Evolutionary conservation across 169 alveolate species (phyloP).

Genomic region (Cystoisospora suis): DNA sequence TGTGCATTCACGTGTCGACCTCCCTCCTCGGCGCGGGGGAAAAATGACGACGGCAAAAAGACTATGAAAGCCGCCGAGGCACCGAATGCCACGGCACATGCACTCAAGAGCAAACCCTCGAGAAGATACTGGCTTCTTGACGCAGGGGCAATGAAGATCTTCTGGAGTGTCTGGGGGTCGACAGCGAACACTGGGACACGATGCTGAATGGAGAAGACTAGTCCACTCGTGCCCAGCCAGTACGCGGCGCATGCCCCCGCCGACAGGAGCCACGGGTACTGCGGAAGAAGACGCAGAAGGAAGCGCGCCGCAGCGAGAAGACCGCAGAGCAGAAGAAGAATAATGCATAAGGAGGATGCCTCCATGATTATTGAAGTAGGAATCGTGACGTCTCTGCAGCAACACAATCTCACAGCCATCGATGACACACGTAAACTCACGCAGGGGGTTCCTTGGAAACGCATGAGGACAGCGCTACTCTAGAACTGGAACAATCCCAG

Average conservation of each 20-base stretch:
- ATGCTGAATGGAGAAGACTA: not conserved
- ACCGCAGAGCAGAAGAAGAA: not conserved
- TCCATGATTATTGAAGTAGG: constrained; percentile 7
- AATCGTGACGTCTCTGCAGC: not conserved
- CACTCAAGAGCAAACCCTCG: constrained; percentile 16
- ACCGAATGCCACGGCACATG: not conserved
- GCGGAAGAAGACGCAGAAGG: not conserved
- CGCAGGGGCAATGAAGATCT: not conserved
- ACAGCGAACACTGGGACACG: constrained; percentile 30
- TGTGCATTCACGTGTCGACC: too few relatives aligned
- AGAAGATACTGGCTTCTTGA: not conserved
- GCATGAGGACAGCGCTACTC: too few relatives aligned
- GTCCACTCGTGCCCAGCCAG: constrained; percentile 34
- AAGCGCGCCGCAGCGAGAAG: not conserved
- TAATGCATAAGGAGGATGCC: not conserved
- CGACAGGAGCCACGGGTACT: constrained; percentile 21
- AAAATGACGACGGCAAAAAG: constrained; percentile 4
- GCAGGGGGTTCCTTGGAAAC: too few relatives aligned
- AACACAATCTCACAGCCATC: too few relatives aligned
- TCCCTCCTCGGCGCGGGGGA: not conserved
- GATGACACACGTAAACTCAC: too few relatives aligned
- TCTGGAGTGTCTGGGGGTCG: not conserved
- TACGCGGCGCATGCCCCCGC: constrained; percentile 17
- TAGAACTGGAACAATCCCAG: too few relatives aligned
- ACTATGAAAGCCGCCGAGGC: not conserved